Percentiles rank a stretch among this genome's conserved stretches.
These are phyloP conservation scores for Trametes sanguinea DNA, from an alignment of 768 basidiomycete genomes.

Conservation along the genomic window DNA sequence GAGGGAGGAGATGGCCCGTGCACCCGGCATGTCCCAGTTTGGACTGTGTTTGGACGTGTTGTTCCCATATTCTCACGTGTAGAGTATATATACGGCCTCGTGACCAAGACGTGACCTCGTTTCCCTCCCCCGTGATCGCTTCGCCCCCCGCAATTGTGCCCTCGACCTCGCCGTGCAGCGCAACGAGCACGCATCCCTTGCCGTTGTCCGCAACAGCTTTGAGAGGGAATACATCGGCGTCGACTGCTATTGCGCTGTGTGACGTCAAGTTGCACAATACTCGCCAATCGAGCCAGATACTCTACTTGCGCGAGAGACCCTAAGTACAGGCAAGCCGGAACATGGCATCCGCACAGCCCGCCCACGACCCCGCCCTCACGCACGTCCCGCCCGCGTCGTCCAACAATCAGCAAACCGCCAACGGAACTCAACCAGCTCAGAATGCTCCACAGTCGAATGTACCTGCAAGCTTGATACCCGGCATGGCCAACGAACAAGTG, in stretches of 20 bases:
- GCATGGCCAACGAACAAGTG: slow-evolving; percentile 57
- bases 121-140: slow-evolving; percentile 46
- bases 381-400: slow-evolving; percentile 8
- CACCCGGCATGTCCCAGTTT: slow-evolving; percentile 28
- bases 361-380: slow-evolving; percentile 26
- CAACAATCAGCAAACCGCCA: slow-evolving; percentile 18
- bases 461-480: slow-evolving; percentile 16
- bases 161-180: slow-evolving; percentile 20
- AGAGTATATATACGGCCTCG: slow-evolving; percentile 40
- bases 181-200: slow-evolving; percentile 21
- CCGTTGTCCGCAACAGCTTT: slow-evolving; percentile 11
- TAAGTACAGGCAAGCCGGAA: slow-evolving; percentile 5
- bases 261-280: not conserved
- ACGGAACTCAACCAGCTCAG: slow-evolving; percentile 14
- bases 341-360: slow-evolving; percentile 25
- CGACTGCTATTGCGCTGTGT: not conserved
- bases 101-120: slow-evolving; percentile 45
- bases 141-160: slow-evolving; percentile 25
- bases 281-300: not conserved
- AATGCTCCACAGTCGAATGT: not conserved
- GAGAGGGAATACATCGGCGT: not conserved
- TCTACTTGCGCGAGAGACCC: not conserved
- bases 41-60: slow-evolving; percentile 33
- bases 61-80: slow-evolving; percentile 31
- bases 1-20: slow-evolving; percentile 23